Conservation (phyloP, 1,284 basidiomycete genomes). For the Leucoagaricus sp. region DNA sequence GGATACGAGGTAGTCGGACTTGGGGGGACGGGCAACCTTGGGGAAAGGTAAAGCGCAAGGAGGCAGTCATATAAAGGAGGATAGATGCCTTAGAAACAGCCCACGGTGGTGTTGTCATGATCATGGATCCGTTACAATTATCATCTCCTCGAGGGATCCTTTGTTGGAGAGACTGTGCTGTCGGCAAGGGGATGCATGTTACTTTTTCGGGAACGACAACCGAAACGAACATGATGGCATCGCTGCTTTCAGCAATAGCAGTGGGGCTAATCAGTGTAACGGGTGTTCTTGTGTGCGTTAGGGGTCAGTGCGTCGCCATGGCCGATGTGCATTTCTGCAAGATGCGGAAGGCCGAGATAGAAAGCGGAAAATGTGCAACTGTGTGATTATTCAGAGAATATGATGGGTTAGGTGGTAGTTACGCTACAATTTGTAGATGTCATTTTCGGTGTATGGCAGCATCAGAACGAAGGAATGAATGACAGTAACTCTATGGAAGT, state of each 20-base stretch:
- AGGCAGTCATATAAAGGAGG: conserved; percentile 37
- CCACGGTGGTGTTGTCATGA: conserved; percentile 53
- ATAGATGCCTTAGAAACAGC: conserved; percentile 47
- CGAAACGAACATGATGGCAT: conserved; percentile 15
- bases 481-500: conserved; percentile 5
- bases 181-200: conserved; percentile 51
- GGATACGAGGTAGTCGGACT: conserved; percentile 34
- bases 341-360: neutral
- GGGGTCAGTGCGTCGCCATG: neutral
- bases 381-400: neutral
- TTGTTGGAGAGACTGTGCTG: conserved; percentile 37
- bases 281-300: neutral
- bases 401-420: neutral
- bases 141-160: conserved; percentile 40
- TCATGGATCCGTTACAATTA: conserved; percentile 39
- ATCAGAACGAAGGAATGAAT: conserved; percentile 7
- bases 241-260: neutral
- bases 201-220: conserved; percentile 20
- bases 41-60: conserved; percentile 21
- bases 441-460: conserved; percentile 2
- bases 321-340: neutral
- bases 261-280: neutral
- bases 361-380: neutral
- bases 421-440: neutral
- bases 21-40: conserved; percentile 38